These are phyloP conservation scores for Sporothrix inflata DNA, from an alignment of 2,329 filamentous ascomycete genomes.

Conservation along the genomic window DNA sequence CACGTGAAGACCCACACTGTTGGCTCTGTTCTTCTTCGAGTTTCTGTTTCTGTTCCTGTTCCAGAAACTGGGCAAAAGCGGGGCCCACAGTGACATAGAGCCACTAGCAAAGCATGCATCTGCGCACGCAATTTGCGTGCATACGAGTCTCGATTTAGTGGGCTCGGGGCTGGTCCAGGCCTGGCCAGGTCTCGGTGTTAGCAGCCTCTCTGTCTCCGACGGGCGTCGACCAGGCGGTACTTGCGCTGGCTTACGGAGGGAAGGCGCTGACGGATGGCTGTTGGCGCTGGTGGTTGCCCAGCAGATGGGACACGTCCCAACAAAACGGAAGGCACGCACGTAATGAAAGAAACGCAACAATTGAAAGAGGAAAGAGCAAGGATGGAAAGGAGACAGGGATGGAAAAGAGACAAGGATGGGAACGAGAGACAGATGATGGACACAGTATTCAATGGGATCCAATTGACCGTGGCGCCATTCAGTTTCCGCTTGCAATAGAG, in stretches of 20 bases:
- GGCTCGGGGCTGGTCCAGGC: neutral
- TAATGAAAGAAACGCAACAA: neutral
- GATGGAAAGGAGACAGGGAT: neutral
- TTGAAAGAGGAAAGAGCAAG: neutral
- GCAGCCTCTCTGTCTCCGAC: slow-evolving; percentile 8
- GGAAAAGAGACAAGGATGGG: neutral
- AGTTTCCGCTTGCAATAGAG: neutral
- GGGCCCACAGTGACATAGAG: neutral
- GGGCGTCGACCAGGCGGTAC: neutral
- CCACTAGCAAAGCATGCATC: slow-evolving; percentile 4
- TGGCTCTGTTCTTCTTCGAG: neutral
- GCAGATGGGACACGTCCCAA: neutral
- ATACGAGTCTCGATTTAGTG: neutral
- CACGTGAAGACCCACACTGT: slow-evolving; percentile 7
- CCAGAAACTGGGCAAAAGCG: slow-evolving; percentile 24
- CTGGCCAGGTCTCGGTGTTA: slow-evolving; percentile 20
- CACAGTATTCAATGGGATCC: too few species aligned
- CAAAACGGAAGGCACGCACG: slow-evolving; percentile 15
- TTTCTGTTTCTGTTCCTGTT: slow-evolving; percentile 21
- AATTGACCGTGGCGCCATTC: neutral
- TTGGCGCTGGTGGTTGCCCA: neutral
- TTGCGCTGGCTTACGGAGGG: neutral
- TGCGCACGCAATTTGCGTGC: slow-evolving; percentile 22
- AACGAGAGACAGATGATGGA: neutral
- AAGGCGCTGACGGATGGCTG: slow-evolving; percentile 10